Percentiles rank a stretch among this genome's conserved stretches.
These are phyloP conservation scores for Nicotiana benthamiana DNA, from an alignment of 257 asterid species.

Conservation along the genomic window DNA sequence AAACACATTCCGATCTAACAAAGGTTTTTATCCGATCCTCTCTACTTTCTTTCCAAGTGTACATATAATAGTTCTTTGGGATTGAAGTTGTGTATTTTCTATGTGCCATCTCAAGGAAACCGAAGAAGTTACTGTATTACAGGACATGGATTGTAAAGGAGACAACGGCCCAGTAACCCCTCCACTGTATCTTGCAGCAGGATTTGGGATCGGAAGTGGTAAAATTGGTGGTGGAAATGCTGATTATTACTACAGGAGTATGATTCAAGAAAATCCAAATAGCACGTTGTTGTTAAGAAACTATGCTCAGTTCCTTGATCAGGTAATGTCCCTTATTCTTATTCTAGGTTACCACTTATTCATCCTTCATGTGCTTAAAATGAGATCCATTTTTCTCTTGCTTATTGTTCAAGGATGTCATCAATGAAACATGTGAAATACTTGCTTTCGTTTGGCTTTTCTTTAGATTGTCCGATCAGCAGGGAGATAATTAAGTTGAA, in stretches of 20 bases:
- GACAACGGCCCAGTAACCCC: slow-evolving; percentile 50
- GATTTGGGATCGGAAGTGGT: slow-evolving; percentile 41
- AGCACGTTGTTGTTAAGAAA: slow-evolving; percentile 40
- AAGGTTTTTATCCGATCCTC: slow-evolving; percentile 23
- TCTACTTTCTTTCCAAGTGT: slow-evolving; percentile 17
- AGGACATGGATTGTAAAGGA: slow-evolving; percentile 19
- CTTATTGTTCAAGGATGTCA: not conserved
- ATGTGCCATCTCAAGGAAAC: slow-evolving; percentile 27
- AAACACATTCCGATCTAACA: slow-evolving; percentile 1
- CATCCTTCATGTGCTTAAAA: too few relatives aligned
- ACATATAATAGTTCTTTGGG: not conserved
- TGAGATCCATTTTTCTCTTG: not conserved
- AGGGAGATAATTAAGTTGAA: not conserved
- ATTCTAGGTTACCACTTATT: not conserved
- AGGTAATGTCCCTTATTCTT: slow-evolving; percentile 22
- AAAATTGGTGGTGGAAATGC: slow-evolving; percentile 17
- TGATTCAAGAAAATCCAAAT: slow-evolving; percentile 60
- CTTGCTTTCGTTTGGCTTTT: not conserved
- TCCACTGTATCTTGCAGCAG: slow-evolving; percentile 60
- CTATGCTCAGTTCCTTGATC: slow-evolving; percentile 51
- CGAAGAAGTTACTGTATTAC: slow-evolving; percentile 1
- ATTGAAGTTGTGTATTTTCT: not conserved
- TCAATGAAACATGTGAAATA: not conserved
- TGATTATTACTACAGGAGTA: slow-evolving; percentile 44
- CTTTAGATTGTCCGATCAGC: not conserved